Conservation (phyloP, 768 basidiomycete genomes). For the Gymnopilus junonius region DNA sequence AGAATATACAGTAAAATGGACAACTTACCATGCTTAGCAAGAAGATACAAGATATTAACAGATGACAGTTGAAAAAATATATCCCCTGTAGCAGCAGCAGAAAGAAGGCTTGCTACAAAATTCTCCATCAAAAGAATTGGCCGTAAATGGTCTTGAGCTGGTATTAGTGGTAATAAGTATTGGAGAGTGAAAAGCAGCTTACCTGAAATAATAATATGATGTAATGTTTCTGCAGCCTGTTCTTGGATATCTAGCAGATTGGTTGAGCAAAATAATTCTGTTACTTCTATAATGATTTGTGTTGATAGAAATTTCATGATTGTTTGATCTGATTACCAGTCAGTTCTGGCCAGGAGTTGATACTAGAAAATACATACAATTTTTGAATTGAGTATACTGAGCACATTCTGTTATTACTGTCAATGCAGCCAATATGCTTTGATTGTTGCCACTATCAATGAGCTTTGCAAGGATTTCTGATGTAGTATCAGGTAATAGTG, state of each 20-base stretch:
- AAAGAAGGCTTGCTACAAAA: background rate
- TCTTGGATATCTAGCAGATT: slow-evolving; percentile 4
- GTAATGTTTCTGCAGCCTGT: background rate
- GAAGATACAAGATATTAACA: background rate
- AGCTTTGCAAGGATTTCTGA: background rate
- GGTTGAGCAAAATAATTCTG: slow-evolving; percentile 7
- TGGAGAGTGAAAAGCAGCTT: background rate
- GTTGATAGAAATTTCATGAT: slow-evolving; percentile 6
- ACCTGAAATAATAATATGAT: slow-evolving; percentile 8
- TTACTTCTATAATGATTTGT: slow-evolving; percentile 5
- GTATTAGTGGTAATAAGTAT: background rate
- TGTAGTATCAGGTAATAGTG: background rate
- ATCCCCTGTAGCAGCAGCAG: slow-evolving; percentile 2
- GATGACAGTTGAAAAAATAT: slow-evolving; percentile 1
- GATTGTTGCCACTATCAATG: background rate
- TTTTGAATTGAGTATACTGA: background rate
- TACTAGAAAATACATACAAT: background rate
- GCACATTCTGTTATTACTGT: slow-evolving; percentile 1
- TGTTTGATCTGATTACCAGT: background rate
- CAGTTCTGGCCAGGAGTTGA: background rate
- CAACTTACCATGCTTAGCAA: background rate
- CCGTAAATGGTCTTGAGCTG: background rate
- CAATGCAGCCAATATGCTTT: background rate
- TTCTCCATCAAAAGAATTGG: background rate
- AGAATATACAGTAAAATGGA: background rate